Conservation (phyloP, 257 asterid genomes). For the Perilla frutescens region DNA sequence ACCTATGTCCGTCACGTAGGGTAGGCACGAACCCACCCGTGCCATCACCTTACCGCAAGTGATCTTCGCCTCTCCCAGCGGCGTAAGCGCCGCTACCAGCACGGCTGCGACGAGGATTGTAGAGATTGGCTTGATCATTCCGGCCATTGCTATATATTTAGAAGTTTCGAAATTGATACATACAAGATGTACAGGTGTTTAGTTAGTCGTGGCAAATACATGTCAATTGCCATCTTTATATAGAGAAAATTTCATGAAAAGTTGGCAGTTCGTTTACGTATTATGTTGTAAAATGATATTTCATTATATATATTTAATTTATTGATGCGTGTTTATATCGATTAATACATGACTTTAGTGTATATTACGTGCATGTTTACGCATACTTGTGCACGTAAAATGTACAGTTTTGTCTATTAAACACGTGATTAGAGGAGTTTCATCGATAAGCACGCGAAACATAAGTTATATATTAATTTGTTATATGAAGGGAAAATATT, state of each 20-base stretch:
- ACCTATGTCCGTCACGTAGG: slow-evolving; percentile 41
- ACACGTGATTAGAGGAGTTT: no score
- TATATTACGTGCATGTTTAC: no score
- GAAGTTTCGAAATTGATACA: not conserved
- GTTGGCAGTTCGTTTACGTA: no score
- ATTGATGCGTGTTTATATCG: not conserved
- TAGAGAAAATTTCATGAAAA: not conserved
- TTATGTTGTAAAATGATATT: no score
- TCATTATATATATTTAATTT: not conserved
- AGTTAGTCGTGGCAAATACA: not conserved
- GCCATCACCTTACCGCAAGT: slow-evolving; percentile 35
- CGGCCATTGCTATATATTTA: slow-evolving; percentile 10
- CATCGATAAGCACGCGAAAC: no score
- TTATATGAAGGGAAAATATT: no score
- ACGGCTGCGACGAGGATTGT: slow-evolving; percentile 29
- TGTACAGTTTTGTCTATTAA: no score
- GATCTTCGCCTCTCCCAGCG: slow-evolving; percentile 38
- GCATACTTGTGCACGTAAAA: no score
- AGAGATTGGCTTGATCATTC: slow-evolving; percentile 29
- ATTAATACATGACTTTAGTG: no score
- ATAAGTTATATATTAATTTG: no score
- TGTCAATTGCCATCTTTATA: not conserved
- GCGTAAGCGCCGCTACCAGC: slow-evolving; percentile 29
- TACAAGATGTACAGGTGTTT: not conserved
- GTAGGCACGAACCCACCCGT: slow-evolving; percentile 36